Evolutionary conservation across 805 yeast genomes (phyloP).

Genomic region (Candida verbasci): DNA sequence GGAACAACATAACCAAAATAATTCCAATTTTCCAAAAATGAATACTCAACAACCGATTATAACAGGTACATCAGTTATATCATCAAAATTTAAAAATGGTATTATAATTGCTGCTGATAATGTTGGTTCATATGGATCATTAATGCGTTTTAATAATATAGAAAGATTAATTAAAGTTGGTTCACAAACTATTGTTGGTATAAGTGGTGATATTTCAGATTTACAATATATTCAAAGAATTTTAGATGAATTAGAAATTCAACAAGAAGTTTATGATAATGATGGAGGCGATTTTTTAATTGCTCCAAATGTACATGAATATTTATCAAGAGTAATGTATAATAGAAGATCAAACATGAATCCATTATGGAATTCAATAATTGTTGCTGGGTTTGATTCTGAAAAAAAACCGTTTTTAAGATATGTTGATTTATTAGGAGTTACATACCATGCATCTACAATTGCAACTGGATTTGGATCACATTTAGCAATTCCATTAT

Average conservation of each 20-base stretch:
- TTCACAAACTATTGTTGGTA: conserved; percentile 79
- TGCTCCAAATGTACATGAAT: conserved; percentile 88
- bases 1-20: conserved; percentile 12
- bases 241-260: conserved; percentile 68
- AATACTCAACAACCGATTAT: conserved; percentile 93
- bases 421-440: conserved; percentile 90
- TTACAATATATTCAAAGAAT: conserved; percentile 76
- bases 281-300: conserved; percentile 55
- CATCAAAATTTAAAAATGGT: conserved; percentile 86
- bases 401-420: conserved; percentile 64
- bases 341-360: conserved; percentile 87
- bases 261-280: conserved; percentile 76
- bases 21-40: conserved; percentile 56
- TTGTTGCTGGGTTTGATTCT: conserved; percentile 85
- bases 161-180: conserved; percentile 88
- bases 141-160: conserved; percentile 78
- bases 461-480: conserved; percentile 97
- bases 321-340: conserved; percentile 79
- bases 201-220: conserved; percentile 93
- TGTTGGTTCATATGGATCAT: conserved; percentile 87
- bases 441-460: conserved; percentile 80
- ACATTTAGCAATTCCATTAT: conserved; percentile 86
- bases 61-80: conserved; percentile 94
- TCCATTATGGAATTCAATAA: conserved; percentile 91
- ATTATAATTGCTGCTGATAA: conserved; percentile 94